phyloP scores from a whole-genome alignment of 1,284 basidiomycete genomes.

The Singerocomus inundabilis region DNA sequence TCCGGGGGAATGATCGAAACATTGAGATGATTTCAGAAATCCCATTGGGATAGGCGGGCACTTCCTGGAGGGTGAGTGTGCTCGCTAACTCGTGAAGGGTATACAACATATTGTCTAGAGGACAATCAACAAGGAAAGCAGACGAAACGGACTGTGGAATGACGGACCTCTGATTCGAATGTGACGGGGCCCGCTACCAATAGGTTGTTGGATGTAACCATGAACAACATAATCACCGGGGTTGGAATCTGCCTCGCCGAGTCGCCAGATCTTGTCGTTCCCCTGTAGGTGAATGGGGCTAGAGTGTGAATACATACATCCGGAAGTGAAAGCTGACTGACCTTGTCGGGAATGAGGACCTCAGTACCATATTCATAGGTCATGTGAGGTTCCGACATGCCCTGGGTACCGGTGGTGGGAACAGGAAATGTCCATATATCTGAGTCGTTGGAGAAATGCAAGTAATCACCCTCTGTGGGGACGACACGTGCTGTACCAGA shows the following conservation, averaged over 20 bases:
- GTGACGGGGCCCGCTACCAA: conserved; percentile 55
- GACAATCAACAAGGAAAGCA: background rate
- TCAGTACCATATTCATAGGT: conserved; percentile 51
- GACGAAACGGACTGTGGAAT: background rate
- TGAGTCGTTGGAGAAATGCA: conserved; percentile 43
- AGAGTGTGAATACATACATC: background rate
- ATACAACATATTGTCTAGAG: conserved; percentile 55
- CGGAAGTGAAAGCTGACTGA: conserved; percentile 28
- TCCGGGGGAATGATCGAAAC: conserved; percentile 56
- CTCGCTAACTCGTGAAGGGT: conserved; percentile 63
- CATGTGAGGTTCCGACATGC: conserved; percentile 63
- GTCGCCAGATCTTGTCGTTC: conserved; percentile 63
- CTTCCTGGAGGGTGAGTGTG: conserved; percentile 58
- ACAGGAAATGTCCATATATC: conserved; percentile 53
- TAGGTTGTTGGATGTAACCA: conserved; percentile 60
- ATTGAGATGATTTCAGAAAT: conserved; percentile 48
- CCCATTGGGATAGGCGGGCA: conserved; percentile 50
- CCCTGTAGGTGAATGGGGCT: conserved; percentile 43
- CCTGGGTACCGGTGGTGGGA: conserved; percentile 32
- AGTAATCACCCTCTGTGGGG: conserved; percentile 40
- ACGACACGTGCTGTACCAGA: conserved; percentile 58
- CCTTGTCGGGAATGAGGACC: conserved; percentile 64
- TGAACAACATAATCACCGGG: conserved; percentile 51
- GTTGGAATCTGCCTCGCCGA: conserved; percentile 37
- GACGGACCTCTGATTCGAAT: conserved; percentile 18